These are phyloP conservation scores for Penicillium sp. DNA, from an alignment of 2,329 filamentous ascomycete species.

Conservation along the genomic window DNA sequence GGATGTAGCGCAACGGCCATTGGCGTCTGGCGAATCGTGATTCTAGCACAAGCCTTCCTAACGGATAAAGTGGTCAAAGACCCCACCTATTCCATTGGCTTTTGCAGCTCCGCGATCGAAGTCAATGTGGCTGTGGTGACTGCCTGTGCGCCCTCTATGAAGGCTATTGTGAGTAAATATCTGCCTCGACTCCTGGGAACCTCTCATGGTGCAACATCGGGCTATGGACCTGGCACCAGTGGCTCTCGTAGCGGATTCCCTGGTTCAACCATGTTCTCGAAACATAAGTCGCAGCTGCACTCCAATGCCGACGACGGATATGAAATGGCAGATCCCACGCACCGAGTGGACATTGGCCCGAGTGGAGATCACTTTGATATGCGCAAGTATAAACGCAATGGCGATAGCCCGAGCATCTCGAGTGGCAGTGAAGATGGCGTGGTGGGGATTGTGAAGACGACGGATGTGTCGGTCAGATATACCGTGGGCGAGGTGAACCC, in stretches of 20 bases:
- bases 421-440: constrained; percentile 20
- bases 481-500: constrained; percentile 5
- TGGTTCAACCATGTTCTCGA: constrained; percentile 9
- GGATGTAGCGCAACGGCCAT: constrained; percentile 30
- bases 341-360: constrained; percentile 5
- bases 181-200: constrained; percentile 25
- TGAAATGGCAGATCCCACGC: constrained; percentile 24
- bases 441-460: constrained; percentile 24
- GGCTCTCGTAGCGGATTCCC: constrained; percentile 16
- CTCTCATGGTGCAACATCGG: constrained; percentile 16
- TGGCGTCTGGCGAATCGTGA: constrained; percentile 34
- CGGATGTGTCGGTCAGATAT: constrained; percentile 25
- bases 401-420: constrained; percentile 19
- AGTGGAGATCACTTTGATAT: constrained; percentile 17
- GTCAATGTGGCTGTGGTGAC: constrained; percentile 34
- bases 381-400: constrained; percentile 22
- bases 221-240: constrained; percentile 12
- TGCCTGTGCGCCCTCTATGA: constrained; percentile 35
- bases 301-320: constrained; percentile 18
- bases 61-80: constrained; percentile 12
- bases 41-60: constrained; percentile 29
- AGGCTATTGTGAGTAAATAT: constrained; percentile 26
- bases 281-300: constrained; percentile 6
- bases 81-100: constrained; percentile 31
- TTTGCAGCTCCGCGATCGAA: constrained; percentile 36